These are phyloP conservation scores for Sicyos baderoa DNA, from an alignment of 306 rosid species.

Conservation along the genomic window DNA sequence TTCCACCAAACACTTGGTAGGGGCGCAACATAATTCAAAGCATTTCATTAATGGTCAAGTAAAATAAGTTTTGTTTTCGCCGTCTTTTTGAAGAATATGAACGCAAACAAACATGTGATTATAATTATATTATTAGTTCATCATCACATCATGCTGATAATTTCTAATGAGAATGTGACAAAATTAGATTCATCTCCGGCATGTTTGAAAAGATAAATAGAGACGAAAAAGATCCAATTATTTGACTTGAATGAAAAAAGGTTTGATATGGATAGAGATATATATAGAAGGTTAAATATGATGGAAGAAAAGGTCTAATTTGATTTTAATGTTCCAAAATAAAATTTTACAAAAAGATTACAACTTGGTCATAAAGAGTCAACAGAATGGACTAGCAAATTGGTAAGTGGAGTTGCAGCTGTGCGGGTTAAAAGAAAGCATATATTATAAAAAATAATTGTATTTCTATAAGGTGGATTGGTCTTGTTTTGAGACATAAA, in stretches of 20 bases:
- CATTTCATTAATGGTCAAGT: too few species aligned
- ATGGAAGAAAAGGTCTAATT: slow-evolving; percentile 1
- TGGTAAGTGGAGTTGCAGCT: slow-evolving; percentile 31
- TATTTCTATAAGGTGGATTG: slow-evolving; percentile 4
- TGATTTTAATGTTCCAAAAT: background rate
- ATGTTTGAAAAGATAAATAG: background rate
- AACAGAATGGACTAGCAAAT: background rate
- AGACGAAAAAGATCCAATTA: background rate
- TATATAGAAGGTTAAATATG: background rate
- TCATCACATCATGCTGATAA: background rate
- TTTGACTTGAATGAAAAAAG: background rate
- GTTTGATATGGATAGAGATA: background rate
- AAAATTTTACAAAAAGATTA: background rate
- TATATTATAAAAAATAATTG: too few species aligned
- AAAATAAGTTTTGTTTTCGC: too few species aligned
- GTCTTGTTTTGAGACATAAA: background rate
- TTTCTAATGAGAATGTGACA: background rate
- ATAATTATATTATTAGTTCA: background rate
- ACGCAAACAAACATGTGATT: background rate
- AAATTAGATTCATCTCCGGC: background rate
- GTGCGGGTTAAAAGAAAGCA: background rate
- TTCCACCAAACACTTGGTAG: too few species aligned
- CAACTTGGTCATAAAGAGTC: slow-evolving; percentile 12
- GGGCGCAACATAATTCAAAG: too few species aligned
- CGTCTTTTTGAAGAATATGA: too few species aligned